A percentile compares a stretch with the other conserved stretches of the same genome.
Conservation (phyloP, 306 rosid species). For the Casuarina equisetifolia region DNA sequence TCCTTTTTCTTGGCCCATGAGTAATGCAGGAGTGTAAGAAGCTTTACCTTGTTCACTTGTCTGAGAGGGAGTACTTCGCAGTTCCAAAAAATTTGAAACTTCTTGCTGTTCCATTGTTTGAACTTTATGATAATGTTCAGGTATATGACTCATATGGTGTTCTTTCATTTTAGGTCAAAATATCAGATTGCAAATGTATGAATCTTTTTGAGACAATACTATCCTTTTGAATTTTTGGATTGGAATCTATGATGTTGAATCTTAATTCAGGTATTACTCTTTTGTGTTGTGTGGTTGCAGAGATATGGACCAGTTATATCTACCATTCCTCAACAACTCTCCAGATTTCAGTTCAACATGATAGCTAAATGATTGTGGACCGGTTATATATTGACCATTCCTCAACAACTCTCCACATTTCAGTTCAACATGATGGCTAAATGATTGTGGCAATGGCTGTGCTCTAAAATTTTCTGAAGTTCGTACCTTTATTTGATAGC, state of each 20-base stretch:
- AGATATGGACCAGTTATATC: slow-evolving; percentile 98
- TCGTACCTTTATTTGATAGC: slow-evolving; percentile 14
- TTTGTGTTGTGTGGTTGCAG: slow-evolving; percentile 45
- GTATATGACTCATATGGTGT: slow-evolving; percentile 33
- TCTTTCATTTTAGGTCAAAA: slow-evolving; percentile 9
- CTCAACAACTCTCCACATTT: slow-evolving; percentile 96
- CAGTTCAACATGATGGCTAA: slow-evolving; percentile 96
- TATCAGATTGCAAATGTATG: neutral
- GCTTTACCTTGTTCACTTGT: slow-evolving; percentile 91
- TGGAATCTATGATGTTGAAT: neutral
- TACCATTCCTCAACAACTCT: slow-evolving; percentile 96
- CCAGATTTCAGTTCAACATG: slow-evolving; percentile 99
- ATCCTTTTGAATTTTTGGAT: neutral
- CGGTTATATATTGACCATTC: slow-evolving; percentile 74
- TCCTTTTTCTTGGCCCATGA: neutral
- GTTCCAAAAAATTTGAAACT: slow-evolving; percentile 96
- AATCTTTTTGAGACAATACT: neutral
- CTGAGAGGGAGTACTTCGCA: slow-evolving; percentile 96
- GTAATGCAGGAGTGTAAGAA: slow-evolving; percentile 87
- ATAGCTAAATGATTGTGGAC: slow-evolving; percentile 58
- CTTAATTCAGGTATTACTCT: neutral
- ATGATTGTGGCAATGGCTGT: slow-evolving; percentile 28
- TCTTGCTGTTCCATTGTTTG: slow-evolving; percentile 97
- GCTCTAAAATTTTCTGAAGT: neutral
- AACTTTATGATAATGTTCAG: slow-evolving; percentile 99